Evolutionary conservation across 495 filamentous ascomycete genomes (phyloP).

Genomic region (Echria macrotheca): DNA sequence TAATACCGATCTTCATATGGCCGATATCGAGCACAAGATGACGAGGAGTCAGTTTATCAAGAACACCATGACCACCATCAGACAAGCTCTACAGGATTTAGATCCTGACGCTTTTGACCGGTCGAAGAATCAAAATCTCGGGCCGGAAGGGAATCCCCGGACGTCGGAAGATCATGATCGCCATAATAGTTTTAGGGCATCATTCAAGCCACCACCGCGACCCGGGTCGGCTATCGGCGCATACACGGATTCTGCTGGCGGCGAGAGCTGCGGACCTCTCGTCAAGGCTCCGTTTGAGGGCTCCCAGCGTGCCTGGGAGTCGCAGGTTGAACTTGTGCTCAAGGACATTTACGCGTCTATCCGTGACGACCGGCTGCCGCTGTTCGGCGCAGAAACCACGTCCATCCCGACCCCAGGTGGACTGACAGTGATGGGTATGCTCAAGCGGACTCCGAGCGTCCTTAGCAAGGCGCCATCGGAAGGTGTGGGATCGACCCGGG

Average conservation of each 20-base stretch:
- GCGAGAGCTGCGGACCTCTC: slow-evolving; percentile 55
- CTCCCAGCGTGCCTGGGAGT: slow-evolving; percentile 75
- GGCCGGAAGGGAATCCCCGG: slow-evolving; percentile 21
- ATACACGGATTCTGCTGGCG: slow-evolving; percentile 20
- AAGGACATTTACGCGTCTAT: slow-evolving; percentile 92
- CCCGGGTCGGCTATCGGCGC: slow-evolving; percentile 38
- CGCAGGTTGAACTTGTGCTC: slow-evolving; percentile 80
- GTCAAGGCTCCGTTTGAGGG: slow-evolving; percentile 77
- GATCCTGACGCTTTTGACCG: slow-evolving; percentile 60
- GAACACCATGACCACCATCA: slow-evolving; percentile 90
- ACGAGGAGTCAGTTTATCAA: slow-evolving; percentile 88
- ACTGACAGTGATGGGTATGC: slow-evolving; percentile 56
- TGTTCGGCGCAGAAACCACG: slow-evolving; percentile 53
- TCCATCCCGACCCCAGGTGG: slow-evolving; percentile 40
- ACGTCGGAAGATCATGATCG: slow-evolving; percentile 41
- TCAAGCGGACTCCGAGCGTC: slow-evolving; percentile 83
- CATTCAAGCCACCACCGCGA: slow-evolving; percentile 44
- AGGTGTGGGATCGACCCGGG: slow-evolving; percentile 63
- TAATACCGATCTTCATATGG: slow-evolving; percentile 93
- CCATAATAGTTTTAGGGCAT: slow-evolving; percentile 36
- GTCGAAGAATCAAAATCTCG: slow-evolving; percentile 30
- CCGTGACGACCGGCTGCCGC: slow-evolving; percentile 73
- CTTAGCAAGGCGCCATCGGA: slow-evolving; percentile 82
- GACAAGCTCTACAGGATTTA: slow-evolving; percentile 65
- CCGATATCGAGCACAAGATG: slow-evolving; percentile 95